Conservation (phyloP, 2,329 filamentous ascomycete genomes). For the Diaporthe sp. region DNA sequence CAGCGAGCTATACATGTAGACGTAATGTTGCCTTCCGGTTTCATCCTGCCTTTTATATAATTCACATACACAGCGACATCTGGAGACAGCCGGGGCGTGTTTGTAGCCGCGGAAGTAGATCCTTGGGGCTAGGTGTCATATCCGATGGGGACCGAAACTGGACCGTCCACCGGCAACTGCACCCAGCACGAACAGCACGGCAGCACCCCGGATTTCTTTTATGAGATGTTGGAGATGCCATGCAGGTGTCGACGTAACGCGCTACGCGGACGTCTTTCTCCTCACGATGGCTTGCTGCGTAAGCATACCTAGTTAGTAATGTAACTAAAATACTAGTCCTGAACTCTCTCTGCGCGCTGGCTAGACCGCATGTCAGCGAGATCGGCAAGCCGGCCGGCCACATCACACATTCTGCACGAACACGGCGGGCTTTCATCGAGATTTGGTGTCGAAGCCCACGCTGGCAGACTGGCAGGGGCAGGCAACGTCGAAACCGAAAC, state of each 20-base stretch:
- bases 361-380: constrained; percentile 11
- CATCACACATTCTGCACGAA: background rate
- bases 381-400: constrained; percentile 1
- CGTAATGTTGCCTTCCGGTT: background rate
- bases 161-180: background rate
- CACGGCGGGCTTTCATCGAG: constrained; percentile 6
- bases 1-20: background rate
- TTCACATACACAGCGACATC: background rate
- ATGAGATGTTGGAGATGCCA: background rate
- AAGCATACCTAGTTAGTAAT: constrained; percentile 7
- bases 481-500: constrained; percentile 10
- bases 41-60: background rate
- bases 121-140: background rate
- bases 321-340: constrained; percentile 25
- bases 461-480: background rate
- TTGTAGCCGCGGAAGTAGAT: background rate
- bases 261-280: background rate
- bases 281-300: background rate
- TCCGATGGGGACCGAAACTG: background rate
- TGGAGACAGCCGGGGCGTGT: background rate
- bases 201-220: too few relatives aligned
- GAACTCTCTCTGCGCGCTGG: background rate
- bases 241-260: background rate
- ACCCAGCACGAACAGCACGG: background rate
- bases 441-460: background rate